These are phyloP conservation scores for Xylariaceae sp. DNA, from an alignment of 2,329 filamentous ascomycete genomes.

Conservation along the genomic window DNA sequence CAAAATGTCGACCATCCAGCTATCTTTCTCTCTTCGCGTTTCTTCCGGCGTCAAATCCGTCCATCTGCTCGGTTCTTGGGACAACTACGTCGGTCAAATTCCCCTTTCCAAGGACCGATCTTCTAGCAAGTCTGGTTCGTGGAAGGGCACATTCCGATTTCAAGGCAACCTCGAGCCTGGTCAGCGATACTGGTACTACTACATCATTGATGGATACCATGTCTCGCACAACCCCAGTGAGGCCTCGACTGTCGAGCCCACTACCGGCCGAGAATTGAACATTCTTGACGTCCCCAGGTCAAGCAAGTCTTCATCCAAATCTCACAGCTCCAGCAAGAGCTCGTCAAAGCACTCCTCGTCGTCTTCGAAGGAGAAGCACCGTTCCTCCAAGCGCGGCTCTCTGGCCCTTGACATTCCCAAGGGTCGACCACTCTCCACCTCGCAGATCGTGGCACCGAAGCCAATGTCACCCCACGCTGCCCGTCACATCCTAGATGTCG, in stretches of 20 bases:
- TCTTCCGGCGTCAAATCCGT: slow-evolving; percentile 96
- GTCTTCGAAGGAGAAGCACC: slow-evolving; percentile 46
- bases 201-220: slow-evolving; percentile 99
- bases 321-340: slow-evolving; percentile 49
- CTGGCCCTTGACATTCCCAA: slow-evolving; percentile 74
- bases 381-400: slow-evolving; percentile 51
- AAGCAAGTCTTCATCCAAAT: slow-evolving; percentile 48
- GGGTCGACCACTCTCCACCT: slow-evolving; percentile 84
- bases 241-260: slow-evolving; percentile 88
- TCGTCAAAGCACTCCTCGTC: slow-evolving; percentile 44
- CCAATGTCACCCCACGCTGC: slow-evolving; percentile 87
- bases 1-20: slow-evolving; percentile 87
- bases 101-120: slow-evolving; percentile 87
- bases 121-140: slow-evolving; percentile 83
- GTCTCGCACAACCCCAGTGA: slow-evolving; percentile 94
- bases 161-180: slow-evolving; percentile 86
- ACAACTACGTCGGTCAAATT: slow-evolving; percentile 93
- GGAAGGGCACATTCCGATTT: slow-evolving; percentile 97
- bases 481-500: slow-evolving; percentile 79
- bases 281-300: slow-evolving; percentile 84
- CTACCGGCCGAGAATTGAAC: slow-evolving; percentile 95
- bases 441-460: slow-evolving; percentile 88
- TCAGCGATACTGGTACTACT: slow-evolving; percentile 99
- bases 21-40: slow-evolving; percentile 94
- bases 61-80: slow-evolving; percentile 96